Conservation (phyloP, 257 asterid genomes). For the Avicennia marina region DNA sequence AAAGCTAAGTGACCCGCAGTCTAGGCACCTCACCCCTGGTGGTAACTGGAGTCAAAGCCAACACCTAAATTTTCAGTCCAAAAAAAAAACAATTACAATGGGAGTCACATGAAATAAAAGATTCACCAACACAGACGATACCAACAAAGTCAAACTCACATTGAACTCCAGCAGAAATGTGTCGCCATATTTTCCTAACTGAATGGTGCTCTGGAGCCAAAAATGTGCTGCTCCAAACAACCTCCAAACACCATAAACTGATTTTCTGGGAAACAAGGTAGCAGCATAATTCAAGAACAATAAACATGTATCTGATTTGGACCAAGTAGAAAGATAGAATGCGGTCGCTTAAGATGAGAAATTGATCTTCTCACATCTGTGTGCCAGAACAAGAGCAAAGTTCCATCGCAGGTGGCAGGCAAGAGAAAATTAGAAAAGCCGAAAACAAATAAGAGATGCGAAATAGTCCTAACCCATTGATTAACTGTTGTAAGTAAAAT, state of each 20-base stretch:
- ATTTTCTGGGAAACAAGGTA: background rate
- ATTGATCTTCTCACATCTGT: background rate
- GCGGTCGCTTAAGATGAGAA: background rate
- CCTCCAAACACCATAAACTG: background rate
- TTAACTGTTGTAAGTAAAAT: background rate
- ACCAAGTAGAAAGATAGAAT: too few species aligned
- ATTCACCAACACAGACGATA: too few species aligned
- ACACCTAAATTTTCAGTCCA: too few species aligned
- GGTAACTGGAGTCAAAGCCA: too few species aligned
- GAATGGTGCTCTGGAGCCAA: background rate
- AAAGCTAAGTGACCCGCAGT: too few species aligned
- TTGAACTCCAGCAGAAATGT: too few species aligned
- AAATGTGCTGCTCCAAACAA: background rate
- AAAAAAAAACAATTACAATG: too few species aligned
- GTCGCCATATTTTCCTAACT: background rate
- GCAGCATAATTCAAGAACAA: background rate
- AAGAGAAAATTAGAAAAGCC: background rate
- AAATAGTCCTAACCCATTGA: background rate
- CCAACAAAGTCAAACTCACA: too few species aligned
- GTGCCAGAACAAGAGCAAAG: background rate
- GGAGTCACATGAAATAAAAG: too few species aligned
- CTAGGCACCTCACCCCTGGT: too few species aligned
- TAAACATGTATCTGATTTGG: too few species aligned
- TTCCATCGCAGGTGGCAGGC: background rate
- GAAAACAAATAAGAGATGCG: background rate